Conservation (phyloP, 2,329 filamentous ascomycete genomes). For the Apiospora aurea region DNA sequence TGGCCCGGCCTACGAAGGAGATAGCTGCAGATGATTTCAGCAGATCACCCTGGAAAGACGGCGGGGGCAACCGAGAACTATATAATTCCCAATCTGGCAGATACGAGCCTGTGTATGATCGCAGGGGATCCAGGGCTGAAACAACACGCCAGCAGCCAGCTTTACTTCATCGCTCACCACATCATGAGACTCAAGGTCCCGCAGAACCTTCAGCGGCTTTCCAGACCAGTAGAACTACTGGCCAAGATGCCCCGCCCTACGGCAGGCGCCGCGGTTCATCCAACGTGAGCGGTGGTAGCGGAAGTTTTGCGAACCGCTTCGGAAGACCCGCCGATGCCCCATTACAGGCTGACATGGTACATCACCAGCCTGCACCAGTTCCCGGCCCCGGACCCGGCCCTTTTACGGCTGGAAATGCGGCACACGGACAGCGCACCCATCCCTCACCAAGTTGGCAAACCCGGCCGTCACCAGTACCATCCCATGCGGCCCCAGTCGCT, state of each 20-base stretch:
- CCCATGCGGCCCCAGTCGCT: slow-evolving; percentile 50
- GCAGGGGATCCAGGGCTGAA: slow-evolving; percentile 75
- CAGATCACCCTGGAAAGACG: slow-evolving; percentile 81
- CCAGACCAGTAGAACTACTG: slow-evolving; percentile 75
- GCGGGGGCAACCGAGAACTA: slow-evolving; percentile 74
- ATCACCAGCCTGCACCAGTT: slow-evolving; percentile 39
- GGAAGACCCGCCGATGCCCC: slow-evolving; percentile 53
- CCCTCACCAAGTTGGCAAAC: slow-evolving; percentile 45
- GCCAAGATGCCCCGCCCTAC: slow-evolving; percentile 69
- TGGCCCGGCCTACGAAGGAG: slow-evolving; percentile 71
- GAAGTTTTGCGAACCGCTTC: slow-evolving; percentile 67
- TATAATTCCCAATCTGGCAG: slow-evolving; percentile 96
- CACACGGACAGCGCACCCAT: slow-evolving; percentile 38
- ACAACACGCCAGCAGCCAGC: slow-evolving; percentile 74
- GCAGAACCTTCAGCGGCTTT: slow-evolving; percentile 88
- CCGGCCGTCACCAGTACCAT: slow-evolving; percentile 52
- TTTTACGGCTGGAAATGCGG: slow-evolving; percentile 23
- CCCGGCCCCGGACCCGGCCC: slow-evolving; percentile 52
- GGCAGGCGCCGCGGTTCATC: slow-evolving; percentile 85
- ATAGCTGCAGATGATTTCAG: slow-evolving; percentile 95
- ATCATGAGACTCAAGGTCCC: slow-evolving; percentile 67
- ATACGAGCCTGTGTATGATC: slow-evolving; percentile 87
- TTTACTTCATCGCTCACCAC: slow-evolving; percentile 76
- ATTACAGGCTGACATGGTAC: slow-evolving; percentile 44
- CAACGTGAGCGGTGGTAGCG: slow-evolving; percentile 87